These are phyloP conservation scores for Knufia fluminis DNA, from an alignment of 2,329 filamentous ascomycete species.

Conservation along the genomic window DNA sequence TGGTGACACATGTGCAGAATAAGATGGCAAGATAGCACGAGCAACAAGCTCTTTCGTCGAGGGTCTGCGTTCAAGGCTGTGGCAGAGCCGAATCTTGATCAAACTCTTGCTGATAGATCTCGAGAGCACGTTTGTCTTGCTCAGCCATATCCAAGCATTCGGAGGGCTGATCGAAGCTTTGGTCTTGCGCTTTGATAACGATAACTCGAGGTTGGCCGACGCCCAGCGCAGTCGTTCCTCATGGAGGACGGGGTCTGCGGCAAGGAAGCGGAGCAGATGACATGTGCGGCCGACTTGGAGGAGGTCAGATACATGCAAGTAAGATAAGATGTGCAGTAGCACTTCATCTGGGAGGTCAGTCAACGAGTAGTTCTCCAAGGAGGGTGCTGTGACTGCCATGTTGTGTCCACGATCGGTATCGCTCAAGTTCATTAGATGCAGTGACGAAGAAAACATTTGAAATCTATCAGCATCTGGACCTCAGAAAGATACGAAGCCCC, in stretches of 20 bases:
- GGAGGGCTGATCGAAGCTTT: conserved; percentile 56
- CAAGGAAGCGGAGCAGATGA: conserved; percentile 53
- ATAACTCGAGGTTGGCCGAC: conserved; percentile 45
- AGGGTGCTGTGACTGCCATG: neutral
- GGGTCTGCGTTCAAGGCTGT: conserved; percentile 51
- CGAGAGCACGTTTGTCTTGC: conserved; percentile 56
- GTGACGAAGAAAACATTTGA: too few species aligned
- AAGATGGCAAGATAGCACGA: conserved; percentile 52
- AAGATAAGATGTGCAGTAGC: conserved; percentile 36
- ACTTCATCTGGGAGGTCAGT: conserved; percentile 34
- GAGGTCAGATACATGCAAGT: conserved; percentile 38
- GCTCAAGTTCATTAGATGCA: neutral
- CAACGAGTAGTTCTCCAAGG: neutral
- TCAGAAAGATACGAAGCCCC: too few species aligned
- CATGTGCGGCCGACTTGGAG: conserved; percentile 39
- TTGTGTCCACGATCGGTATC: neutral
- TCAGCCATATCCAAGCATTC: conserved; percentile 56
- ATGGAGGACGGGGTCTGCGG: conserved; percentile 57
- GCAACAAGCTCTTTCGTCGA: conserved; percentile 52
- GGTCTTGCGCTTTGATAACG: conserved; percentile 48
- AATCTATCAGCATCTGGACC: too few species aligned
- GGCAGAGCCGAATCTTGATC: conserved; percentile 56
- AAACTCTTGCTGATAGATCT: conserved; percentile 55
- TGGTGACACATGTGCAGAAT: conserved; percentile 17
- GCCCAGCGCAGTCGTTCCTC: conserved; percentile 50